A percentile compares a stretch with the other conserved stretches of the same genome.
Conservation (phyloP, 176 grass and related monocot species). For the Miscanthus lutarioriparius region DNA sequence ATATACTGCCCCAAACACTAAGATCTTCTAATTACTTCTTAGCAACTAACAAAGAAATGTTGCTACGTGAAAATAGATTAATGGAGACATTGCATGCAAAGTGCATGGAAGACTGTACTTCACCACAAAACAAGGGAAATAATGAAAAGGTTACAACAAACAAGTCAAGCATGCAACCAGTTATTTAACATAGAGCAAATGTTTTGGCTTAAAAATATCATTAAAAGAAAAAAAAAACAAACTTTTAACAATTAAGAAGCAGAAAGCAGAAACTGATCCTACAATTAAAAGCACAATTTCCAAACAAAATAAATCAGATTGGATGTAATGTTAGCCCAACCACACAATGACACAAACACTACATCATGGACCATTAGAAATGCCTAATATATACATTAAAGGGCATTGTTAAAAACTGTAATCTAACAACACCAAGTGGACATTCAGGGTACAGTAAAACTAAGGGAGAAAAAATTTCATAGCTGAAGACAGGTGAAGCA, state of each 20-base stretch:
- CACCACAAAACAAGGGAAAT: neutral
- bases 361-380: neutral
- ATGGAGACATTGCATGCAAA: conserved; percentile 16
- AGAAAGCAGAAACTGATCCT: neutral
- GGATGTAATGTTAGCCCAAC: neutral
- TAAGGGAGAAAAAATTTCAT: neutral
- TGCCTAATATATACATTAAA: neutral
- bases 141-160: neutral
- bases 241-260: neutral
- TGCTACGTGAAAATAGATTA: neutral
- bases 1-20: neutral
- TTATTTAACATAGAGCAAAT: neutral
- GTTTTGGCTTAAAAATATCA: neutral
- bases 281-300: neutral
- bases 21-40: conserved; percentile 15
- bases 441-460: neutral
- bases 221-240: conserved; percentile 1
- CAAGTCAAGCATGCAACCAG: conserved; percentile 2
- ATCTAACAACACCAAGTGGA: neutral
- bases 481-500: neutral
- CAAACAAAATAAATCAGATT: neutral
- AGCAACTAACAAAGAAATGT: conserved; percentile 3
- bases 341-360: conserved; percentile 5
- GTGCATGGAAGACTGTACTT: neutral
- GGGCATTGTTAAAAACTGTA: neutral